These are phyloP conservation scores for Phytophthora cajani DNA, from an alignment of 352 stramenopile genomes.

Conservation along the genomic window DNA sequence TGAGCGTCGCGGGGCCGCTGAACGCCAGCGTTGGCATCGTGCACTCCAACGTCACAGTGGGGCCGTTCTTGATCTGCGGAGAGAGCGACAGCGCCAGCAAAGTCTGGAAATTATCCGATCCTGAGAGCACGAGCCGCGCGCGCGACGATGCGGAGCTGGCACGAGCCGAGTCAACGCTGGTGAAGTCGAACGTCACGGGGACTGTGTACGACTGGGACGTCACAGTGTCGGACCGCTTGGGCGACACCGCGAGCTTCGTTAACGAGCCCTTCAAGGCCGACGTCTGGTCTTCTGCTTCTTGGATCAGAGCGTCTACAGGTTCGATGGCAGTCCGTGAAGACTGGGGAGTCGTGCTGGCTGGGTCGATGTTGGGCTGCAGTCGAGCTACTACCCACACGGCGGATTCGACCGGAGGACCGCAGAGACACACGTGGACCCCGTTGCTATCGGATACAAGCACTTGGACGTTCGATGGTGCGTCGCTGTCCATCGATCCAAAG, in stretches of 20 bases:
- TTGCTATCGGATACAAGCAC: slow-evolving; percentile 41
- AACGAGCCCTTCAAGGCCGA: slow-evolving; percentile 8
- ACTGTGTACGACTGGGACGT: slow-evolving; percentile 15
- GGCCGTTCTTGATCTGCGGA: slow-evolving; percentile 15
- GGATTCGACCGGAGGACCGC: slow-evolving; percentile 22
- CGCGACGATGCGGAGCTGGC: slow-evolving; percentile 40
- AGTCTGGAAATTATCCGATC: slow-evolving; percentile 24
- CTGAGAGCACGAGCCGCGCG: slow-evolving; percentile 50
- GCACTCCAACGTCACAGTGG: slow-evolving; percentile 56
- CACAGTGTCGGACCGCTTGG: background rate
- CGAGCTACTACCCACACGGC: slow-evolving; percentile 49
- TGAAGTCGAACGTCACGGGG: slow-evolving; percentile 47
- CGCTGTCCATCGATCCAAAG: slow-evolving; percentile 7
- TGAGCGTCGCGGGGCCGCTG: slow-evolving; percentile 56
- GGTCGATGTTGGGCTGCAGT: slow-evolving; percentile 13
- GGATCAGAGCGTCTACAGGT: slow-evolving; percentile 18
- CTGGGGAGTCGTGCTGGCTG: background rate
- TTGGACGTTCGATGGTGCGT: slow-evolving; percentile 30
- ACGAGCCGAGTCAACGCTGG: slow-evolving; percentile 52
- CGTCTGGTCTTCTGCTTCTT: background rate
- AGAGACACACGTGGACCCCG: slow-evolving; percentile 48
- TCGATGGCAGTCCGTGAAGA: slow-evolving; percentile 12
- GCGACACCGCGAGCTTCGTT: background rate
- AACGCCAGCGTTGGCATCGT: slow-evolving; percentile 63
- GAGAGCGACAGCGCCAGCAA: slow-evolving; percentile 22